phyloP scores from a whole-genome alignment of 805 yeast genomes.

The Yamadazyma philogaea region DNA sequence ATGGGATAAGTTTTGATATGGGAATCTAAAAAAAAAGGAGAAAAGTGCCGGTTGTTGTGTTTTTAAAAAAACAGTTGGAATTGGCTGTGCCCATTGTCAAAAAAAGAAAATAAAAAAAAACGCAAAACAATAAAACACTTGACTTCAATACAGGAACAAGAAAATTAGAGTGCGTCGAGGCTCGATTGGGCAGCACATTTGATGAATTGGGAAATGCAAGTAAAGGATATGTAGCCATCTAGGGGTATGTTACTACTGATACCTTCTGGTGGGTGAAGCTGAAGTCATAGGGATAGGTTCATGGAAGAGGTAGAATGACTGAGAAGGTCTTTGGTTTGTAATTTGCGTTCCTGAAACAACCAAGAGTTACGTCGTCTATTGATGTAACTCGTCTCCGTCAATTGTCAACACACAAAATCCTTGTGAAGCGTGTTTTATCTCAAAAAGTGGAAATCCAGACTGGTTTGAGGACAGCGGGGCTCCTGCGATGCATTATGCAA shows the following conservation, averaged over 20 bases:
- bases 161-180: background rate
- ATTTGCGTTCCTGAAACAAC: background rate
- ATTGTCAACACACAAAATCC: slow-evolving; percentile 3
- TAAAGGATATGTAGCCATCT: background rate
- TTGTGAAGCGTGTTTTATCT: slow-evolving; percentile 9
- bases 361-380: background rate
- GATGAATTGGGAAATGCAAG: slow-evolving; percentile 7
- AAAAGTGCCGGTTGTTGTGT: slow-evolving; percentile 12
- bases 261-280: background rate
- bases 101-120: background rate
- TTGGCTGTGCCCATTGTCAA: slow-evolving; percentile 3
- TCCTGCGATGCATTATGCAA: background rate
- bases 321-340: background rate
- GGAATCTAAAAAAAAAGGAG: background rate
- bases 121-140: slow-evolving; percentile 2
- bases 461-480: slow-evolving; percentile 1
- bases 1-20: background rate
- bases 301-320: background rate
- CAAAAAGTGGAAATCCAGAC: slow-evolving; percentile 1
- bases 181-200: slow-evolving; percentile 5
- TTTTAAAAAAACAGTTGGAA: slow-evolving; percentile 7
- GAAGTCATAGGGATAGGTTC: background rate
- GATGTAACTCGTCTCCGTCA: background rate
- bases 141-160: slow-evolving; percentile 3
- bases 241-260: background rate